Base-by-base conservation (phyloP, 768 basidiomycete species). In the Ramaria sp. region DNA sequence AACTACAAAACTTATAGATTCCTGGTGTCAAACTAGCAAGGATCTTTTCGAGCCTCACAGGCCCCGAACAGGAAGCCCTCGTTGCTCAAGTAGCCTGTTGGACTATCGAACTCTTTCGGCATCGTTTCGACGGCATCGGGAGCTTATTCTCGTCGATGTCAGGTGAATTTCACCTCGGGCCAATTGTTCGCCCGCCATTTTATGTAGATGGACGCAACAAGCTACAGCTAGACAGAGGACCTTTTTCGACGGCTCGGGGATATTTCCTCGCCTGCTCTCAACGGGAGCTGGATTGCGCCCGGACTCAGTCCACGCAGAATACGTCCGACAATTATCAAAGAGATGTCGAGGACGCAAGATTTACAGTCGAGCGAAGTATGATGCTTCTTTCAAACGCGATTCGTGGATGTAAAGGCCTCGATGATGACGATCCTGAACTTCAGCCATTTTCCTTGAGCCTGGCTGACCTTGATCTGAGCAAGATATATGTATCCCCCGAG, bases 251-350 rank as follows among this genome's bases (percentile, higher is more conserved):
- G 15, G 64, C 65, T 0, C 59, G 62, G 19, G 69, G 63, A n/a
- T 71, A 71, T 59, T 68, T 68, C 54, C 51, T 60, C 9, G 70
- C 70, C 9, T 71, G 70, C 49, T 67, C 70, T 1, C 70, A 71
- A 54, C 63, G 70, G 15, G 70, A 71, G 55, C 61, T 70, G 27
- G 70, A 70, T 15, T 65, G 62, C 37, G 59, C 65, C 12, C 64
- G 67, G n/a, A 65, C 62, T 24, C 65, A 69, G 20, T 67, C 67
- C 53, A 60, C 67, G 1, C 67, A 68, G 51, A 66, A 66, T 38
- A 65, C 68, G 4, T 66, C 68, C 15, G 62, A 62, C 7, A 62
- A 63, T 10, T 71, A 71, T 59, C 67, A 70, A 51, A 62, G 59
- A 2, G 60, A 65, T 19, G 59, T 70, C 13, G 65, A 67, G 27